phyloP scores from a whole-genome alignment of 306 rosid genomes.

The Cucumis sativus region Cucumber_9930_V3 NC_026658.2:30501-31000 shows the following conservation, averaged over 20 bases:
- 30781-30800: neutral
- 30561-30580: fast-evolving
- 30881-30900: neutral
- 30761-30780: neutral
- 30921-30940: neutral
- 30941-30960: slow-evolving; percentile 1
- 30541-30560: no score
- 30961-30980: neutral
- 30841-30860: neutral
- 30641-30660: neutral
- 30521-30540: no score
- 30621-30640: neutral
- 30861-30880: neutral
- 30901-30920: neutral
- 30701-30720: neutral
- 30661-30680: neutral
- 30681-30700: neutral
- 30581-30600: no score
- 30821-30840: neutral
- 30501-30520: no score
- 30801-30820: neutral
- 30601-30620: neutral
- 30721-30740: neutral
- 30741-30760: neutral
- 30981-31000: neutral